Evolutionary conservation across 78 protist genomes (phyloP).

Genomic region (Emiliania huxleyi): DNA sequence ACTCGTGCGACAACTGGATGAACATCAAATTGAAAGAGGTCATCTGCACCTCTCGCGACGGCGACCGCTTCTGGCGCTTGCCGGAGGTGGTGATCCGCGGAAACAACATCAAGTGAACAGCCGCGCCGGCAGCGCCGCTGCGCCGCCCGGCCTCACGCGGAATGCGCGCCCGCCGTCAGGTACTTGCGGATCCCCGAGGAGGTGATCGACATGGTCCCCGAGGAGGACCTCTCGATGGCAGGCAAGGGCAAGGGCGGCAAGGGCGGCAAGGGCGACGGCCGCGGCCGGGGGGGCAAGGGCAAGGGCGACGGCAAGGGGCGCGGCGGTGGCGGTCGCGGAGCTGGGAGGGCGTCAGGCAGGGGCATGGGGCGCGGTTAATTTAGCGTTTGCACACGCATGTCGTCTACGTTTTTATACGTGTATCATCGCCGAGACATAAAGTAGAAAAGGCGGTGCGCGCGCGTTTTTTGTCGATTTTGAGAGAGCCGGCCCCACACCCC

Average conservation of each 20-base stretch:
- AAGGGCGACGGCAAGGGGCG: not conserved
- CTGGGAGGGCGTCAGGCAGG: not conserved
- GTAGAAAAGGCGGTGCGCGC: too few species aligned
- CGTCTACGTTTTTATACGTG: too few species aligned
- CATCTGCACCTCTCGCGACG: constrained; percentile 83
- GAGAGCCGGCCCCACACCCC: too few species aligned
- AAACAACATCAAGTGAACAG: constrained; percentile 85
- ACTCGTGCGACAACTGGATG: constrained; percentile 88
- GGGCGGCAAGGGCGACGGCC: not conserved
- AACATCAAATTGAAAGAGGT: constrained; percentile 79
- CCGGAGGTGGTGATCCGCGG: constrained; percentile 86
- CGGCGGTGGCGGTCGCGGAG: not conserved
- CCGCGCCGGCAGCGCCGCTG: too few species aligned
- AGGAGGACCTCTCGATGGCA: constrained; percentile 7
- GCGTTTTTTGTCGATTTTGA: too few species aligned
- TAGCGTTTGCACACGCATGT: too few species aligned
- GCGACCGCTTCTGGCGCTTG: constrained; percentile 85
- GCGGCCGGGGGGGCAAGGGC: not conserved
- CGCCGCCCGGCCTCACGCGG: too few species aligned
- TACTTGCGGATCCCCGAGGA: constrained; percentile 85
- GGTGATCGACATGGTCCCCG: constrained; percentile 50
- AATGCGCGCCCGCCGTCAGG: too few species aligned
- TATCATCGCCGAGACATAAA: too few species aligned
- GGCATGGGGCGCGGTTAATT: too few species aligned
- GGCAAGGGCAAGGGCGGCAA: not conserved